Conservation (phyloP, 164 flowering plant species). For the Saururus chinensis region DNA sequence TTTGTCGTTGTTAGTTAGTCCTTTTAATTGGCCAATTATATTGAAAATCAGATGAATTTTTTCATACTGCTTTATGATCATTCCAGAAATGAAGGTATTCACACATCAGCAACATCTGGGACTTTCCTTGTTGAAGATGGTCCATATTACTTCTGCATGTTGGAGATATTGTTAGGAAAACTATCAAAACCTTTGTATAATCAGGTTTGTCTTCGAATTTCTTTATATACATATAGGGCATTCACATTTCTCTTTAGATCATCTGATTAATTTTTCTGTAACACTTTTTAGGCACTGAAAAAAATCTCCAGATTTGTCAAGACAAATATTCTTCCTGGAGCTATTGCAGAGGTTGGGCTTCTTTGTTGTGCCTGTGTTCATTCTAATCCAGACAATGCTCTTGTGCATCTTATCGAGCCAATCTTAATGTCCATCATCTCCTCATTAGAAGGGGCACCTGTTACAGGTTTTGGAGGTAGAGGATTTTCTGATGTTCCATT, state of each 20-base stretch:
- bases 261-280: conserved; percentile 7
- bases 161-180: conserved; percentile 80
- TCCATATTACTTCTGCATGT: conserved; percentile 90
- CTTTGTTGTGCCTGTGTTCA: conserved; percentile 97
- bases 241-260: not conserved
- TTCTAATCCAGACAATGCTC: conserved; percentile 82
- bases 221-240: conserved; percentile 1
- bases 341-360: conserved; percentile 90
- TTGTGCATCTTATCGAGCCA: conserved; percentile 68
- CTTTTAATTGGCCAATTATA: no score
- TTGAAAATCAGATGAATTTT: not conserved
- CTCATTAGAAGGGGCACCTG: conserved; percentile 69
- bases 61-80: conserved; percentile 4
- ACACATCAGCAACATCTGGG: conserved; percentile 68
- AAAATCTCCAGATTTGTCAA: conserved; percentile 86
- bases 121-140: conserved; percentile 95
- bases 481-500: conserved; percentile 27
- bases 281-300: conserved; percentile 59
- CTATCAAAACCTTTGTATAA: conserved; percentile 66
- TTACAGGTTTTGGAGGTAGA: conserved; percentile 72
- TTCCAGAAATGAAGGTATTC: conserved; percentile 76
- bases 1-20: not conserved
- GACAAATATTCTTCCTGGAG: conserved; percentile 96
- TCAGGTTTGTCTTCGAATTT: conserved; percentile 44
- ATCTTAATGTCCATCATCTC: conserved; percentile 57